These are phyloP conservation scores for Irpex rosettiformis DNA, from an alignment of 1,284 basidiomycete species.

Conservation along the genomic window DNA sequence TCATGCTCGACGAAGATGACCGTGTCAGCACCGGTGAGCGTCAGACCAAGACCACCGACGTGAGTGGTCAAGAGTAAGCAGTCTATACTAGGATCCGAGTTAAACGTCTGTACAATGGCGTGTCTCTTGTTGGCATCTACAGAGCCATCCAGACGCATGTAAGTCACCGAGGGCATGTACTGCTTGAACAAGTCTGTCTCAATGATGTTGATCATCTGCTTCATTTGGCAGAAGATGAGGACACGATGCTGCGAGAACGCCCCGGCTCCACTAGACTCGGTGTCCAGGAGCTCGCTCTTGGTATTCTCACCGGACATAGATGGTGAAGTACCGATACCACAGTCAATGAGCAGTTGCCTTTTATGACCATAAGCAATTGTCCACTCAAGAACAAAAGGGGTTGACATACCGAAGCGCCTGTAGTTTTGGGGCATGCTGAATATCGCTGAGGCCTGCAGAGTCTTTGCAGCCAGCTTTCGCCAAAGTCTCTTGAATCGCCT, in stretches of 20 bases:
- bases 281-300: constrained; percentile 63
- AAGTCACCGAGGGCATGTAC: constrained; percentile 94
- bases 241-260: constrained; percentile 93
- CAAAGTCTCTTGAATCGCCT: constrained; percentile 63
- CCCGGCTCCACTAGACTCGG: constrained; percentile 50
- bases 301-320: constrained; percentile 42
- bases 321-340: constrained; percentile 80
- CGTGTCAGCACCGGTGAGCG: constrained; percentile 96
- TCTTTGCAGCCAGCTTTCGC: constrained; percentile 44
- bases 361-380: neutral
- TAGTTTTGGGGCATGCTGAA: constrained; percentile 92
- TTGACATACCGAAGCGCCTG: constrained; percentile 79
- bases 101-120: constrained; percentile 97
- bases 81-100: constrained; percentile 96
- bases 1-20: constrained; percentile 99
- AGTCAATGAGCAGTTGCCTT: constrained; percentile 92
- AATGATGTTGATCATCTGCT: constrained; percentile 98
- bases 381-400: neutral
- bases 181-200: constrained; percentile 90
- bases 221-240: constrained; percentile 99
- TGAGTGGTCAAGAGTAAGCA: constrained; percentile 95
- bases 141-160: constrained; percentile 95
- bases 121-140: constrained; percentile 91
- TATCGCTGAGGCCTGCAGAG: constrained; percentile 60
- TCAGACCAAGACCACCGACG: constrained; percentile 95